Evolutionary conservation across 495 filamentous ascomycete genomes (phyloP), one percentile per base, ranked within the genome.

Genomic region (Penicillium tannophilum): DNA sequence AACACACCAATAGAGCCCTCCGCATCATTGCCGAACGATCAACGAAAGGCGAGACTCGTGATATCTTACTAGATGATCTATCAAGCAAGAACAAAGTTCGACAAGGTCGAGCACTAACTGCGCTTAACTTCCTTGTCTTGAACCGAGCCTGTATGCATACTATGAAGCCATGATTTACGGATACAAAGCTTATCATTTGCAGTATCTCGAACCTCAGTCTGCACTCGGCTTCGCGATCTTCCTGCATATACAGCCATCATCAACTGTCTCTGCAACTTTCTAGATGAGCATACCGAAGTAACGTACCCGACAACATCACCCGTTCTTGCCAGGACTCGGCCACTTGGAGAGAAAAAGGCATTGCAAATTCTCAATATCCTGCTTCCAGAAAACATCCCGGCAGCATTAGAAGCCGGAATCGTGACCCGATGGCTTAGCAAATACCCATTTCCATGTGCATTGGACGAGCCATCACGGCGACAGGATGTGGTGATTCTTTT

Each of bases 1-100:
- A 62, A 70, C 35, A 17, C 20, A 42, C 19, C 16, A 11, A 12
- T 31, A 82, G 79, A 43, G 76, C 80, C 30, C 59, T 80, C 41
- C 79, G 77, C 14, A 82, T 84, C 1, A 76, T 84, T 28, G 76
- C 73, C 12, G 79, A 81, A 55, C 65, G 81, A 62, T 74, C 75
- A 9, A 71, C 76, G 10, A 78, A 77, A 52, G 77, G 71, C 0
- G 67, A 68, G 31, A 74, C 76, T 9, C 74, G 74, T 19, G 66
- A 76, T 52, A 53, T 79, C 30, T 65, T 84, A 7, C 53, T 82
- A 23, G 62, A 66, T 31, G 79, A 82, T 19, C 49, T 84, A 20
- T 66, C 69, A 33, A 71, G 71, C 59, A 72, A 64, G 45, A 54
- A 79, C 49, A 66, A 71, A 43, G 62, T 62, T 12, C 63, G 65